These are phyloP conservation scores for Trematosphaeria pertusa DNA, from an alignment of 2,329 filamentous ascomycete species.

Conservation along the genomic window DNA sequence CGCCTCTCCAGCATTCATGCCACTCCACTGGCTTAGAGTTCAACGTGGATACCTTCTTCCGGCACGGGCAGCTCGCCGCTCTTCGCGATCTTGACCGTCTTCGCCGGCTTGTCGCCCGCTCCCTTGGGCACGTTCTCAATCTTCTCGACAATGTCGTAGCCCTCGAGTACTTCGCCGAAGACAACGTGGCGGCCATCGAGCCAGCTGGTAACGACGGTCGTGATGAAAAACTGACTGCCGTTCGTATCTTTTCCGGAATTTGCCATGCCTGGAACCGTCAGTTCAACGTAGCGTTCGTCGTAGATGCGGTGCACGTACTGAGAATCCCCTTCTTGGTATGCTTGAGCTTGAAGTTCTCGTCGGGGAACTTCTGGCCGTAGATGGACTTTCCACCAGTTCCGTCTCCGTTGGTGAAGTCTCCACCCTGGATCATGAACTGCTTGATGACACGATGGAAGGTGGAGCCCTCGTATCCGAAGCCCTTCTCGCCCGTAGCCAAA, in stretches of 20 bases:
- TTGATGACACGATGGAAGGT: slow-evolving; percentile 91
- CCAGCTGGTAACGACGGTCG: slow-evolving; percentile 81
- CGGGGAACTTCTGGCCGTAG: slow-evolving; percentile 82
- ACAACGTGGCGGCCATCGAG: slow-evolving; percentile 86
- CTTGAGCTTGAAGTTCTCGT: slow-evolving; percentile 96
- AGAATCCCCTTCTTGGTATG: slow-evolving; percentile 84
- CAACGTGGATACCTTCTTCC: slow-evolving; percentile 90
- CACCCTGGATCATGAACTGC: slow-evolving; percentile 90
- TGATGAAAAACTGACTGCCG: slow-evolving; percentile 91
- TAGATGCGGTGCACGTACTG: slow-evolving; percentile 56
- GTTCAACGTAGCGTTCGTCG: not conserved
- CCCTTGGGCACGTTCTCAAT: slow-evolving; percentile 76
- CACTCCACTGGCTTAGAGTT: slow-evolving; percentile 69
- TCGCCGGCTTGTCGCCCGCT: slow-evolving; percentile 70
- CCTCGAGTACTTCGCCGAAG: slow-evolving; percentile 87
- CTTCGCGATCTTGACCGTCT: slow-evolving; percentile 78
- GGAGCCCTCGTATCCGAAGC: slow-evolving; percentile 81
- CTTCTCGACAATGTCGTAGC: slow-evolving; percentile 79
- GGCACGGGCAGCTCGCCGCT: slow-evolving; percentile 84
- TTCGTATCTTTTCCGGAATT: slow-evolving; percentile 87
- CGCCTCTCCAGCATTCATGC: slow-evolving; percentile 45
- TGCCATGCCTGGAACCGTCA: slow-evolving; percentile 69
- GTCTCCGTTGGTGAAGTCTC: slow-evolving; percentile 84
- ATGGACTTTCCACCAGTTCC: slow-evolving; percentile 88
- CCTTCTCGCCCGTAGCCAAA: slow-evolving; percentile 84